Evolutionary conservation across 148 eudicot genomes (phyloP).

Genomic region (Cornus suecica): DNA sequence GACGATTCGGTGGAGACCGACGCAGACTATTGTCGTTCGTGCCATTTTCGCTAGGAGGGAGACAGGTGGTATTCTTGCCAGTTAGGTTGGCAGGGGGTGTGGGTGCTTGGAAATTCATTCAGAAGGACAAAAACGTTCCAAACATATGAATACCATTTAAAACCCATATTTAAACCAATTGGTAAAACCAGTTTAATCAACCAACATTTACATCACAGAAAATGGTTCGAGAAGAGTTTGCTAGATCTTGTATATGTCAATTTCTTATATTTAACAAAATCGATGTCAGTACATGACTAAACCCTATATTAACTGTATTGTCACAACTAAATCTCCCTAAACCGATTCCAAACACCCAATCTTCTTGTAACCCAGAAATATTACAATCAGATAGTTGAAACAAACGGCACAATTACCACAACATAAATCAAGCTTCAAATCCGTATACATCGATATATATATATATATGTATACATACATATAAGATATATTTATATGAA

Average conservation of each 20-base stretch:
- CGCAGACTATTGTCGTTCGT: too few species aligned
- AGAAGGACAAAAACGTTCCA: too few species aligned
- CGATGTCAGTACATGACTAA: not conserved
- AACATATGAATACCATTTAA: too few species aligned
- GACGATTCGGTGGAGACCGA: too few species aligned
- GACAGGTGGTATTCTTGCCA: too few species aligned
- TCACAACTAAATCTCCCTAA: too few species aligned
- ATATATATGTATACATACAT: not conserved
- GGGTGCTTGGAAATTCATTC: too few species aligned
- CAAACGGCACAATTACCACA: not conserved
- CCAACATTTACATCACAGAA: not conserved
- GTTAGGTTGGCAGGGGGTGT: too few species aligned
- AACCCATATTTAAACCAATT: too few species aligned
- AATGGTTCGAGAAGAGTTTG: not conserved
- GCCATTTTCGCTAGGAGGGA: too few species aligned
- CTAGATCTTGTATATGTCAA: not conserved
- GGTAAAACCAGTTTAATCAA: not conserved
- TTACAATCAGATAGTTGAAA: not conserved
- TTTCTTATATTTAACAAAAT: not conserved
- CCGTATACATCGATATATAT: not conserved
- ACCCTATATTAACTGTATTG: not conserved
- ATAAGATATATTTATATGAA: too few species aligned
- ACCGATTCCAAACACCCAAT: too few species aligned
- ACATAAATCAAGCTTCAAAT: constrained; percentile 3
- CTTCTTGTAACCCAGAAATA: not conserved